Conservation (phyloP, 2,329 filamentous ascomycete genomes). For the Colletotrichum destructivum region DNA sequence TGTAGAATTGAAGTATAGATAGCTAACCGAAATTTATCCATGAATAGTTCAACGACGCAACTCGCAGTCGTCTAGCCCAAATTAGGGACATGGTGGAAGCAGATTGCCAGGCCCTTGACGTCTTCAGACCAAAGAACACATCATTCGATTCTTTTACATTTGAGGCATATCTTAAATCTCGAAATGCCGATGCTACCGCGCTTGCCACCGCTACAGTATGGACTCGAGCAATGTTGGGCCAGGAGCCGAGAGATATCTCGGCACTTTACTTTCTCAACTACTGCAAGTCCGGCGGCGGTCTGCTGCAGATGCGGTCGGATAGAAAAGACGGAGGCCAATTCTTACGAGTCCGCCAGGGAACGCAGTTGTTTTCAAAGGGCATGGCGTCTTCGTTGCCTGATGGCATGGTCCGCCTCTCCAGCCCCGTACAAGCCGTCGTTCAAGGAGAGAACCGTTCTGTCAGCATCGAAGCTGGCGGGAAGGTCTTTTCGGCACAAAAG, state of each 20-base stretch:
- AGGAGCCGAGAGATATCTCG: slow-evolving; percentile 63
- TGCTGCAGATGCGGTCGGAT: slow-evolving; percentile 68
- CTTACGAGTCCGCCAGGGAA: slow-evolving; percentile 64
- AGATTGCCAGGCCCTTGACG: slow-evolving; percentile 49
- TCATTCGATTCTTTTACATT: slow-evolving; percentile 48
- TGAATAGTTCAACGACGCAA: slow-evolving; percentile 32
- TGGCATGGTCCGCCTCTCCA: slow-evolving; percentile 48
- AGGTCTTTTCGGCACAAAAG: slow-evolving; percentile 53
- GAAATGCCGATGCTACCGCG: slow-evolving; percentile 46
- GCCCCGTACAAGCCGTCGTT: slow-evolving; percentile 50
- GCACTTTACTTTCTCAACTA: slow-evolving; percentile 71
- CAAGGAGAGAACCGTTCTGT: slow-evolving; percentile 44
- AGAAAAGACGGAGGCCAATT: slow-evolving; percentile 67
- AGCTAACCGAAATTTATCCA: background rate
- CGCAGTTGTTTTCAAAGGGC: slow-evolving; percentile 56
- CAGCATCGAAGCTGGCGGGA: slow-evolving; percentile 42
- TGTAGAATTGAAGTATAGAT: no score
- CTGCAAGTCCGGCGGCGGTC: slow-evolving; percentile 66
- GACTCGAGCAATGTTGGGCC: slow-evolving; percentile 65
- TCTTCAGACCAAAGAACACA: slow-evolving; percentile 43
- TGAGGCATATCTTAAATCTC: slow-evolving; percentile 48
- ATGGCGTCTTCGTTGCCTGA: slow-evolving; percentile 54
- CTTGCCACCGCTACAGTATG: slow-evolving; percentile 59
- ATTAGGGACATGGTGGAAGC: slow-evolving; percentile 49
- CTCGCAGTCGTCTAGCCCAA: slow-evolving; percentile 3